Evolutionary conservation across 352 stramenopile genomes (phyloP), one percentile per base, ranked within the genome.

Genomic region (Phytophthora fragariaefolia): DNA sequence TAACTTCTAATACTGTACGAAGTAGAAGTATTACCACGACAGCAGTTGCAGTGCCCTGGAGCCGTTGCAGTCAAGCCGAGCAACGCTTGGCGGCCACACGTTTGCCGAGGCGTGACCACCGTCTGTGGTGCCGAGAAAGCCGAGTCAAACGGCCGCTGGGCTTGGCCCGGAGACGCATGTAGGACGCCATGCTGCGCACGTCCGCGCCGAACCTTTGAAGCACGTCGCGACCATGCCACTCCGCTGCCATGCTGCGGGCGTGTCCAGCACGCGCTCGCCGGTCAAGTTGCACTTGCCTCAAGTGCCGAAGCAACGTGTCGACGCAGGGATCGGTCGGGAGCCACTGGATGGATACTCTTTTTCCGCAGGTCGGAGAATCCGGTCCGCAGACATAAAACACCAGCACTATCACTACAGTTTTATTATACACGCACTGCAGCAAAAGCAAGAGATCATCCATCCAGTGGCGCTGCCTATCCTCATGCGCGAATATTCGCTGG

Each of bases 321-420:
- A 55, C 45, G 23, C 18, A 13, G 4, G 51, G 61, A 69, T 69
- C 61, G 52, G 42, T 63, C 52, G 27, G 34, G 61, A 69, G 45
- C 26, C 18, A n/a, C 34, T 23, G 52, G 50, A 42, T 67, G 59
- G 61, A 69, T 63, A 57, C 61, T 51, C 28, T 58, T 51, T 43
- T 36, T 27, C 18, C 46, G 27, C 27, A 24, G 24, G 15, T 24
- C 26, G 52, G n/a, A 63, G 22, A 61, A 69, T 69, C 52, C 51
- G 53, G 42, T 32, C 26, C n/a, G n/a, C n/a, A n/a, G n/a, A n/a
- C n/a, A n/a, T n/a, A n/a, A n/a, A n/a, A n/a, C n/a, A n/a, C n/a
- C n/a, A n/a, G n/a, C n/a, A n/a, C n/a, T n/a, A n/a, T n/a, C n/a
- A n/a, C n/a, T n/a, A n/a, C n/a, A n/a, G n/a, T n/a, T n/a, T n/a